Conservation (phyloP, 2,329 filamentous ascomycete genomes). For the Teratosphaeria viscida region DNA sequence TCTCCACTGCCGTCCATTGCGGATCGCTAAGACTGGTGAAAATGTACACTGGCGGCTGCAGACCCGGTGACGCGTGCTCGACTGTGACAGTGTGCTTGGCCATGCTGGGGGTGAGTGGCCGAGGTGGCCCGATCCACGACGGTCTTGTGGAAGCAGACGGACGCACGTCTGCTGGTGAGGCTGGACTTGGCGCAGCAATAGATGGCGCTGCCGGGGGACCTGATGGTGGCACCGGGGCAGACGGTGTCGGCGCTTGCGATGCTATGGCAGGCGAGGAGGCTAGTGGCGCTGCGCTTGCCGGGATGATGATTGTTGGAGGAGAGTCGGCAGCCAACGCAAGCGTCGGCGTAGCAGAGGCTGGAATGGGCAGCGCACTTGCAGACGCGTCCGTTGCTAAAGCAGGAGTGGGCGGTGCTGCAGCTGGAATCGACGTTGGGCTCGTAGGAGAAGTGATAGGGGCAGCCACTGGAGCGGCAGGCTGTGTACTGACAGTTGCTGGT, state of each 20-base stretch:
- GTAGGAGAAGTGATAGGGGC: background rate
- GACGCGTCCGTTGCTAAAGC: background rate
- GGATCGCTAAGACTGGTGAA: slow-evolving; percentile 59
- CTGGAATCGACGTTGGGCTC: background rate
- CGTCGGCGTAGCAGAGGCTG: background rate
- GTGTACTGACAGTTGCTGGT: background rate
- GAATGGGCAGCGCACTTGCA: background rate
- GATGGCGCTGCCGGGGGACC: background rate
- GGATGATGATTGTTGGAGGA: background rate
- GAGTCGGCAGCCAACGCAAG: background rate
- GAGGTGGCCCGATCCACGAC: slow-evolving; percentile 22
- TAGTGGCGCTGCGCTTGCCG: background rate
- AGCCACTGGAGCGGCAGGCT: background rate
- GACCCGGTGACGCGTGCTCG: slow-evolving; percentile 49
- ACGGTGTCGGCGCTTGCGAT: background rate
- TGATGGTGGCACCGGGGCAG: background rate
- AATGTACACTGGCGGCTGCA: slow-evolving; percentile 58
- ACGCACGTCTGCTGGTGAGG: background rate
- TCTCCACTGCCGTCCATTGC: slow-evolving; percentile 57
- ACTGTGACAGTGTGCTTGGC: slow-evolving; percentile 42
- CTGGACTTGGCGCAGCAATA: background rate
- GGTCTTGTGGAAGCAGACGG: slow-evolving; percentile 3
- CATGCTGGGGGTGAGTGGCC: slow-evolving; percentile 7
- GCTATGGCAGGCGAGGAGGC: background rate
- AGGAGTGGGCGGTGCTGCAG: background rate